A percentile compares a stretch with the other conserved stretches of the same genome.
Evolutionary conservation across 1,139 yeast species (phyloP).

Genomic region (Hemisphaericaspora xylofermentans): DNA sequence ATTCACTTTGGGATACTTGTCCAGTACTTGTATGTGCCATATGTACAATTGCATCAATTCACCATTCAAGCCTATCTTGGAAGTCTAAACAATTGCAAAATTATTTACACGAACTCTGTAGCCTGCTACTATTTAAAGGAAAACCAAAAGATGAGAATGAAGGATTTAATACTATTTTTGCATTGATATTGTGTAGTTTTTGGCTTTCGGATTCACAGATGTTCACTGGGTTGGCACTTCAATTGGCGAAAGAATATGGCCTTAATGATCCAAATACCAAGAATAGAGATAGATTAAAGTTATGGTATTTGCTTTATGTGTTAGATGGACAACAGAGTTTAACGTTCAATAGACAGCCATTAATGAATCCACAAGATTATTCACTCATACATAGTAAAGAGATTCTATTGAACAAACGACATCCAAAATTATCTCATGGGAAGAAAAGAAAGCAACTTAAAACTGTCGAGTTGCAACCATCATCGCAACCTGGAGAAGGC

Average conservation of each 20-base stretch:
- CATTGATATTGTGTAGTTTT: slow-evolving; percentile 64
- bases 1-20: slow-evolving; percentile 53
- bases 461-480: not conserved
- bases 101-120: slow-evolving; percentile 47
- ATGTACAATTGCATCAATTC: slow-evolving; percentile 62
- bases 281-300: slow-evolving; percentile 49
- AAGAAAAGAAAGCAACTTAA: slow-evolving; percentile 2
- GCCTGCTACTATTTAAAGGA: slow-evolving; percentile 43
- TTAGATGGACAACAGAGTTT: slow-evolving; percentile 71
- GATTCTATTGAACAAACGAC: slow-evolving; percentile 21
- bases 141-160: slow-evolving; percentile 46
- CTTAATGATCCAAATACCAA: slow-evolving; percentile 36
- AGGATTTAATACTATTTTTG: slow-evolving; percentile 60
- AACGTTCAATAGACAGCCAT: slow-evolving; percentile 57
- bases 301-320: slow-evolving; percentile 69
- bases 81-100: slow-evolving; percentile 40
- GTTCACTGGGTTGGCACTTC: slow-evolving; percentile 67
- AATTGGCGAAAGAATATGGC: slow-evolving; percentile 58
- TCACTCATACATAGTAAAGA: slow-evolving; percentile 42
- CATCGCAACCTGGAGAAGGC: slow-evolving; percentile 8
- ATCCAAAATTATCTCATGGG: not conserved
- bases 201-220: slow-evolving; percentile 67
- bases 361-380: slow-evolving; percentile 49
- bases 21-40: slow-evolving; percentile 63
- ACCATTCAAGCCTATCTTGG: slow-evolving; percentile 46